These are phyloP conservation scores for Colletotrichum sp. DNA, from an alignment of 2,329 filamentous ascomycete genomes.

Conservation along the genomic window DNA sequence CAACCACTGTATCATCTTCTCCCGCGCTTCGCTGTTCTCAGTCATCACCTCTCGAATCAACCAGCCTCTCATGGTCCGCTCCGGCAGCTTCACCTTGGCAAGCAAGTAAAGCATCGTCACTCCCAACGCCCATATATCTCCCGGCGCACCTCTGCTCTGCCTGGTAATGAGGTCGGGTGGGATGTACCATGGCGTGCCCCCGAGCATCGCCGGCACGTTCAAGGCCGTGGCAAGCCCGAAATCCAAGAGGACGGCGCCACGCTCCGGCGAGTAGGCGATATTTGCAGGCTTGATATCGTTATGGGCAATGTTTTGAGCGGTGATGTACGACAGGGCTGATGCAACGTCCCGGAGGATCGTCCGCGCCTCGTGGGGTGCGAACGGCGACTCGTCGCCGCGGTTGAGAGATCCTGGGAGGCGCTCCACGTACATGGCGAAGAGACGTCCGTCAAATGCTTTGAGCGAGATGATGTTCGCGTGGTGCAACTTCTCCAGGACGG, in stretches of 20 bases:
- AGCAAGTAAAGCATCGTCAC: conserved; percentile 20
- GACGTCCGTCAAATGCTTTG: not conserved
- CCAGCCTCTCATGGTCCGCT: not conserved
- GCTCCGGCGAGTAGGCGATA: conserved; percentile 2
- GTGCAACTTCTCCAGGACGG: not conserved
- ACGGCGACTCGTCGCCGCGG: not conserved
- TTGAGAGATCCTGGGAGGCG: not conserved
- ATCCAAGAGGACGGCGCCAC: conserved; percentile 8
- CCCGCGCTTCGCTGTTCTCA: not conserved
- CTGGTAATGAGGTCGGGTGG: conserved; percentile 2
- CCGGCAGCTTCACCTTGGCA: not conserved
- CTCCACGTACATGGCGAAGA: not conserved
- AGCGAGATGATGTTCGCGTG: not conserved
- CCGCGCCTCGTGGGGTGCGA: not conserved
- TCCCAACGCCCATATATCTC: conserved; percentile 17
- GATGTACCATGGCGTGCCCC: conserved; percentile 19
- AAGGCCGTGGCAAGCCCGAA: conserved; percentile 5
- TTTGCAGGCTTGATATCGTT: conserved; percentile 18
- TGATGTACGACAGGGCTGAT: not conserved
- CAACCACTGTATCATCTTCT: not conserved
- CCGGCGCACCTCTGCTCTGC: not conserved
- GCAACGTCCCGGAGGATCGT: not conserved
- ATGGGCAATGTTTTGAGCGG: not conserved
- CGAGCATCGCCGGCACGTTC: not conserved
- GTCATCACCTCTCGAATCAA: not conserved